Evolutionary conservation across 441 rosid species (phyloP), one percentile per base, ranked within the genome.

Genomic region (Gossypium trilobum): DNA sequence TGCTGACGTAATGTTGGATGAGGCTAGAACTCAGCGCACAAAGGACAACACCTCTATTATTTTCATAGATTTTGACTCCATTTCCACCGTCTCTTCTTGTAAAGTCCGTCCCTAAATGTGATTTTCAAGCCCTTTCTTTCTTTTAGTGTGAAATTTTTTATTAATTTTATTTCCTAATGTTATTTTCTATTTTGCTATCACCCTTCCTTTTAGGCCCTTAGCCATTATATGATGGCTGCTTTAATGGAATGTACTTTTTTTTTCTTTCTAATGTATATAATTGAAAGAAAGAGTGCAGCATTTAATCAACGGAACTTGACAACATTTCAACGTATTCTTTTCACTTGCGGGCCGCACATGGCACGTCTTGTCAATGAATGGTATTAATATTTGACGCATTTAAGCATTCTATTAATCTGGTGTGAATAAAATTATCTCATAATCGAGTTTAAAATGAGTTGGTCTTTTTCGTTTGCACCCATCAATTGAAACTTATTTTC

Each of bases 31-130:
- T 50, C 84, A 81, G 82, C 90, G 95, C 70, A 95, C 99, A 59
- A 93, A 91, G 86, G 97, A 95, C 82, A 91, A 95, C 78, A 91
- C 98, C 77, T 87, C 98, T 52, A 79, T 95, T 82, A 76, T 95
- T 76, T 88, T 85, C 87, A 79, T 95, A 84, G 96, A 89, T 79
- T 87, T 95, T 71, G 87, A 83, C 71, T 73, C 78, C 71, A 73
- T 73, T 62, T 78, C 76, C 46, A 77, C 75, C 69, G 74, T 57
- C 71, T 71, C 59, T 82, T 72, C 82, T 5, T 81, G 82, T 85
- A 77, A 73, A 80, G 81, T 39, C 68, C 82, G 63, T 73, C 74
- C 85, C 17, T 84, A 72, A 39, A 82, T 77, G 65, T 78, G 66
- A 71, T 69, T 72, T 48, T 19, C n/a, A 27, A 62, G 54, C 74